phyloP scores from a whole-genome alignment of 2,329 filamentous ascomycete genomes.

The Ophiostoma tasmaniense region DNA sequence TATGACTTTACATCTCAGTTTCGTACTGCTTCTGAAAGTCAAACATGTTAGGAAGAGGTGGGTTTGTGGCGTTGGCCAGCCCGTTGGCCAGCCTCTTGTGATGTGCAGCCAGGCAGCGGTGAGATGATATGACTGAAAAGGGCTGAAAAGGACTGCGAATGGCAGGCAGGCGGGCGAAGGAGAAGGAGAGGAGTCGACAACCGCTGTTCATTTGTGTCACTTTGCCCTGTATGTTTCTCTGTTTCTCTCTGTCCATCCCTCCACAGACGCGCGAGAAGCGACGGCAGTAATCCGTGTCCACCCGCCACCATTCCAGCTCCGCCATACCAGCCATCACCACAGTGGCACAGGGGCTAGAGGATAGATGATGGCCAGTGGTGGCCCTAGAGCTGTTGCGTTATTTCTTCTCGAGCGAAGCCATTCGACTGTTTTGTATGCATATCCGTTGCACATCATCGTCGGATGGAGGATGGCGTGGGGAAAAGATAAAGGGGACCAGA shows the following conservation, averaged over 20 bases:
- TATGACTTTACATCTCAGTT: neutral
- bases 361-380: neutral
- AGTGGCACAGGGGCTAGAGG: neutral
- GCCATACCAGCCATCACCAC: neutral
- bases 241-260: neutral
- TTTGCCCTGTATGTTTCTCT: neutral
- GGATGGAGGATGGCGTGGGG: neutral
- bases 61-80: conserved; percentile 5
- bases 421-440: neutral
- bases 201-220: no score
- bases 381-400: neutral
- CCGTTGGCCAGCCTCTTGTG: conserved; percentile 5
- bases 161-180: neutral
- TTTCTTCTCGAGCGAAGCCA: neutral
- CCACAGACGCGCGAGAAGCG: neutral
- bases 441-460: conserved; percentile 5
- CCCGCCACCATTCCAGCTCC: conserved; percentile 3
- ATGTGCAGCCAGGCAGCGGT: neutral
- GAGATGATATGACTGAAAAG: neutral
- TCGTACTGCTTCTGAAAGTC: neutral
- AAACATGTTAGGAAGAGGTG: neutral
- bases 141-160: no score
- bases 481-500: neutral
- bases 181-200: neutral
- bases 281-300: neutral